A percentile compares a stretch with the other conserved stretches of the same genome.
Conservation (phyloP, 108 stramenopile species). For the Fistulifera pelliculosa region DNA sequence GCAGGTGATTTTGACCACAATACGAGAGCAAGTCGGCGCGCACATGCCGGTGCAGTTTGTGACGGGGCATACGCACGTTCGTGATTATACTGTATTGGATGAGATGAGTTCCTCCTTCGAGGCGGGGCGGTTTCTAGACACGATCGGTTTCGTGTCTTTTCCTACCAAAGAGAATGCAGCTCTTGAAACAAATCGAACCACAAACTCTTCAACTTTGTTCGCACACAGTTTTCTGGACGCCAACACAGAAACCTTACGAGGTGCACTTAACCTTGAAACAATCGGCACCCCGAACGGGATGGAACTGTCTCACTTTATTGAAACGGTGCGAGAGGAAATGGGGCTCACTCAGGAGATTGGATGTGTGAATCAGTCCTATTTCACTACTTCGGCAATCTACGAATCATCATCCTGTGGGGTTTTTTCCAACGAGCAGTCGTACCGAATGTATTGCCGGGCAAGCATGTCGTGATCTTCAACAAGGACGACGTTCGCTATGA, state of each 20-base stretch:
- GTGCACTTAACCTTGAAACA: constrained; percentile 10
- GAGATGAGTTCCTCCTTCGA: constrained; percentile 34
- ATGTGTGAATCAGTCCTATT: constrained; percentile 38
- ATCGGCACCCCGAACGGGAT: constrained; percentile 44
- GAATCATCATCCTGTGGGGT: constrained; percentile 34
- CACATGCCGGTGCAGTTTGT: constrained; percentile 70
- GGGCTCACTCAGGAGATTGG: constrained; percentile 42
- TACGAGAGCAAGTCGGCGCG: constrained; percentile 38
- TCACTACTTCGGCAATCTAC: constrained; percentile 16
- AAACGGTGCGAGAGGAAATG: constrained; percentile 30
- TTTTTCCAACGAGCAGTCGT: constrained; percentile 39
- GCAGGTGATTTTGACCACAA: constrained; percentile 23
- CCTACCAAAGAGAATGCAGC: constrained; percentile 10
- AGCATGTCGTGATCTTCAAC: constrained; percentile 9
- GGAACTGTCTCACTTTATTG: constrained; percentile 40
- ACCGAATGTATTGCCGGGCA: constrained; percentile 20
- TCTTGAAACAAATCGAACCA: not conserved
- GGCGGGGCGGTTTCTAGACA: constrained; percentile 66
- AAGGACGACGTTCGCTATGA: constrained; percentile 36
- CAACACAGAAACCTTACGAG: constrained; percentile 3
- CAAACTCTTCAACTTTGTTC: constrained; percentile 8
- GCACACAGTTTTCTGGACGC: constrained; percentile 26
- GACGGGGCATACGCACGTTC: constrained; percentile 63
- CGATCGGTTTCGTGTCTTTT: constrained; percentile 66
- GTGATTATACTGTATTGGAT: constrained; percentile 29